phyloP scores from a whole-genome alignment of 148 eudicot genomes.

The Spergularia bocconei region DNA sequence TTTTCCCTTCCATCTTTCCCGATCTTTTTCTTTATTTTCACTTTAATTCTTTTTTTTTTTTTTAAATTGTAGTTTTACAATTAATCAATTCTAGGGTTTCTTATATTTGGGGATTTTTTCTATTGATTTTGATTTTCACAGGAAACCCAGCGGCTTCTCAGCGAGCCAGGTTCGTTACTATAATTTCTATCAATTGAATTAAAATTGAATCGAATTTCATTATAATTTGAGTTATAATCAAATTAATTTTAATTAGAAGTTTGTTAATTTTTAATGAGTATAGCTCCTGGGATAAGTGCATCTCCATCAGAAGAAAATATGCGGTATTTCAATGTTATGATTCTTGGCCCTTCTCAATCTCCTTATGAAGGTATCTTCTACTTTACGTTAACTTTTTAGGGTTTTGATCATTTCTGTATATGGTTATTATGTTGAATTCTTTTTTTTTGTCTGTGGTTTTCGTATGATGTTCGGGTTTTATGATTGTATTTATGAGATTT shows the following conservation, averaged over 20 bases:
- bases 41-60: background rate
- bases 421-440: background rate
- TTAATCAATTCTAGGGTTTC: conserved; percentile 32
- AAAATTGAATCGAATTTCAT: background rate
- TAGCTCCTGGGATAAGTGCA: conserved; percentile 98
- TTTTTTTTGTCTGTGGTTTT: background rate
- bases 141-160: conserved; percentile 98
- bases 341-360: conserved; percentile 95
- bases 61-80: background rate
- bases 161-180: conserved; percentile 67
- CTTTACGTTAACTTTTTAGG: background rate
- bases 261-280: conserved; percentile 28
- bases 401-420: background rate
- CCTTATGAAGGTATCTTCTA: conserved; percentile 81
- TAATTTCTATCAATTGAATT: background rate
- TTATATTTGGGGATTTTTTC: background rate
- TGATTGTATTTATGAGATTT: background rate
- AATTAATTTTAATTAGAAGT: no score
- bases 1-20: background rate
- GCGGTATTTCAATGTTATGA: conserved; percentile 96
- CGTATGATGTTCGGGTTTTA: no score
- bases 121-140: conserved; percentile 16
- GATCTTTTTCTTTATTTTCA: background rate
- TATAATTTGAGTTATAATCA: no score
- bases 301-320: conserved; percentile 95